These are phyloP conservation scores for Russula earlei DNA, from an alignment of 768 basidiomycete species.

Conservation along the genomic window DNA sequence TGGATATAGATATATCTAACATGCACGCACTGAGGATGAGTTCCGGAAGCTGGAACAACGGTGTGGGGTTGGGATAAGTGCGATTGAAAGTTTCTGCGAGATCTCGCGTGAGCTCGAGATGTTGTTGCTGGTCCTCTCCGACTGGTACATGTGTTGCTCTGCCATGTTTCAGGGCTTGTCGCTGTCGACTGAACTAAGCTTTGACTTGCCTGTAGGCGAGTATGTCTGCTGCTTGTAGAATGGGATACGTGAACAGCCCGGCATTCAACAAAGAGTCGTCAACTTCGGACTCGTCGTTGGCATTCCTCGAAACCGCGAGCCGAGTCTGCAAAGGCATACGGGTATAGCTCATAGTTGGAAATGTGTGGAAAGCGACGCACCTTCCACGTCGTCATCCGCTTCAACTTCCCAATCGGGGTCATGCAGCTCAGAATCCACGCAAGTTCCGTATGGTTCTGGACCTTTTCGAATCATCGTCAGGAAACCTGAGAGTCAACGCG, in stretches of 20 bases:
- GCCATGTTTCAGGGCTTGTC: neutral
- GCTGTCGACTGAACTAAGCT: neutral
- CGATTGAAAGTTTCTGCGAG: conserved; percentile 78
- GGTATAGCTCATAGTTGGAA: neutral
- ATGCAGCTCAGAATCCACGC: conserved; percentile 87
- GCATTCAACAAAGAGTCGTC: conserved; percentile 76
- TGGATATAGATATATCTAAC: too few species aligned
- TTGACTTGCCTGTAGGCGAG: conserved; percentile 63
- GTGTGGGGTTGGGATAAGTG: conserved; percentile 37
- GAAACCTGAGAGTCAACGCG: neutral
- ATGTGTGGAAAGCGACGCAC: conserved; percentile 30
- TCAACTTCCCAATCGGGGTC: conserved; percentile 71
- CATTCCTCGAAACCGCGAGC: conserved; percentile 64
- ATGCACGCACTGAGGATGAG: conserved; percentile 59
- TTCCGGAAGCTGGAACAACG: conserved; percentile 64
- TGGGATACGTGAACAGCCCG: conserved; percentile 86
- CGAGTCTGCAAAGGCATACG: conserved; percentile 46
- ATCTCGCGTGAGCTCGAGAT: conserved; percentile 81
- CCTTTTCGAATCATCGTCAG: conserved; percentile 35
- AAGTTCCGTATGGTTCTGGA: conserved; percentile 74
- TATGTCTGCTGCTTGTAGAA: conserved; percentile 90
- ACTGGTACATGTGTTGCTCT: conserved; percentile 93
- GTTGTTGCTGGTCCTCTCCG: conserved; percentile 93
- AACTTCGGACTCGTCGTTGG: conserved; percentile 63
- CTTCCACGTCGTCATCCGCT: conserved; percentile 97